Conservation (phyloP, 163 green algal genomes). For the Scenedesmus sp. region DNA sequence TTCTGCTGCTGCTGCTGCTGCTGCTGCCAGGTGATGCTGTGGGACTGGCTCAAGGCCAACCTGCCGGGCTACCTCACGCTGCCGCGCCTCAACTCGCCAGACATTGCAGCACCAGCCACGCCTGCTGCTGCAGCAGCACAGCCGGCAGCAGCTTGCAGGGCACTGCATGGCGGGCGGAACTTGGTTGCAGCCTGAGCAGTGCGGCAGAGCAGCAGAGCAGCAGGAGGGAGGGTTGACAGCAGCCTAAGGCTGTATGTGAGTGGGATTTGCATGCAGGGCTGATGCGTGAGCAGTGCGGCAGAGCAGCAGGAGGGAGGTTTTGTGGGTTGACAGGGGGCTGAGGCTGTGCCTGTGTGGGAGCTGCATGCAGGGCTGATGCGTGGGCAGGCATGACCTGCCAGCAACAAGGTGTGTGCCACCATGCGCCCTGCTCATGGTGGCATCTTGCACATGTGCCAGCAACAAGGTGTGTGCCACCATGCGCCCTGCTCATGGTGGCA, state of each 20-base stretch:
- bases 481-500: too few species aligned
- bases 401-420: too few species aligned
- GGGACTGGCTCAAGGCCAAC: conserved; percentile 50
- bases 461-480: too few species aligned
- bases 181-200: background rate
- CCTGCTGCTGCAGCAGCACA: conserved; percentile 4
- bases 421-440: too few species aligned
- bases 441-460: too few species aligned
- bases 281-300: background rate
- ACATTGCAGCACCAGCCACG: background rate
- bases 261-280: background rate
- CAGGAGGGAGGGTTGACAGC: background rate
- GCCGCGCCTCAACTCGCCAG: background rate
- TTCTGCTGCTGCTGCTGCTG: background rate
- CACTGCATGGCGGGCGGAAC: background rate
- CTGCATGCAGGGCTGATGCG: too few species aligned
- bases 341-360: background rate
- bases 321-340: background rate
- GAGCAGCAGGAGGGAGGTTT: background rate
- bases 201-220: background rate
- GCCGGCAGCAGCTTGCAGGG: background rate
- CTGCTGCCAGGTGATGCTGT: conserved; percentile 47
- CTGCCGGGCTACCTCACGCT: conserved; percentile 43
- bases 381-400: too few species aligned
- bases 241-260: background rate